Evolutionary conservation across 106 monocot species (phyloP).

Genomic region (Dendrobium nobile): DNA sequence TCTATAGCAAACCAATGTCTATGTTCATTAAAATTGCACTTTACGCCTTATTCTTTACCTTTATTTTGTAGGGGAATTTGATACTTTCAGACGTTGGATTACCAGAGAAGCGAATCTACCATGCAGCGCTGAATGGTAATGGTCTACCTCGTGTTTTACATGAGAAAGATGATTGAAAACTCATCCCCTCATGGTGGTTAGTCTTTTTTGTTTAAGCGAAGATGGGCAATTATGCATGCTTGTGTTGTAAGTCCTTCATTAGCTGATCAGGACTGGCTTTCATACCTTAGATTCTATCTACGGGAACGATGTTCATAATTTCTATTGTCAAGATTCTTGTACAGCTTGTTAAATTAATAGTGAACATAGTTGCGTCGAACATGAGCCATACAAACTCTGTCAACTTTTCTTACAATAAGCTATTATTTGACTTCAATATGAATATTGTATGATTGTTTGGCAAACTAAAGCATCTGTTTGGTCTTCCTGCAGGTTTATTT

Average conservation of each 20-base stretch:
- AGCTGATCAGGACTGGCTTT: background rate
- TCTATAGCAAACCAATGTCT: no score
- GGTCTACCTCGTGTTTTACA: conserved; percentile 59
- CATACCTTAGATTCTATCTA: background rate
- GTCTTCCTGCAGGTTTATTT: conserved; percentile 56
- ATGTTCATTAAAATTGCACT: no score
- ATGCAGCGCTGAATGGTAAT: conserved; percentile 75
- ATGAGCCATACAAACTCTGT: no score
- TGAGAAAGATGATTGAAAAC: conserved; percentile 71
- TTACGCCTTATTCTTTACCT: background rate
- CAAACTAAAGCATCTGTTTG: conserved; percentile 31
- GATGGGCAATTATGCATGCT: conserved; percentile 7
- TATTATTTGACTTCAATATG: background rate
- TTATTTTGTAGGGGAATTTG: conserved; percentile 48
- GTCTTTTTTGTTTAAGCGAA: conserved; percentile 4
- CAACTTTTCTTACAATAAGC: background rate
- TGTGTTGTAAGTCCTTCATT: conserved; percentile 13
- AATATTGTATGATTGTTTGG: background rate
- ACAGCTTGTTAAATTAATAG: background rate
- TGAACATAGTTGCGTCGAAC: background rate
- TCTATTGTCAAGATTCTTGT: background rate
- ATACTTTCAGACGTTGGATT: conserved; percentile 61
- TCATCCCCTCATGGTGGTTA: conserved; percentile 15
- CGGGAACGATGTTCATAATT: no score
- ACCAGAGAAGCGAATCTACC: conserved; percentile 69